These are phyloP conservation scores for Hysterium pulicare DNA, from an alignment of 2,329 filamentous ascomycete genomes.

Conservation along the genomic window DNA sequence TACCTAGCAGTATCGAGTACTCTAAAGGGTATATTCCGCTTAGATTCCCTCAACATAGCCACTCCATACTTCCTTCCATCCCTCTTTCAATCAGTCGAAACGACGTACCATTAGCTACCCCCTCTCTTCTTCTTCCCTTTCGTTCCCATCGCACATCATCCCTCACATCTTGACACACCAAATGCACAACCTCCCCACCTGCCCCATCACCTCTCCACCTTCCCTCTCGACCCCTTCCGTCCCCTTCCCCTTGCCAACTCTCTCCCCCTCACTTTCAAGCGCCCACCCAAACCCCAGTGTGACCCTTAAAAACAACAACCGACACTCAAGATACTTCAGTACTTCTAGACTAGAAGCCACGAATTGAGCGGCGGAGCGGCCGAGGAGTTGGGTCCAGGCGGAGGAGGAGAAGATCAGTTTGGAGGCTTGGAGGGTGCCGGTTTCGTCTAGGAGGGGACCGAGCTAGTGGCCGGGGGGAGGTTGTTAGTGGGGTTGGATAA, in stretches of 20 bases:
- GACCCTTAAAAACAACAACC: constrained; percentile 51
- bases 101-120: too few species aligned
- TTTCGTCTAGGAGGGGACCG: constrained; percentile 52
- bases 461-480: constrained; percentile 32
- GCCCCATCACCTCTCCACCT: too few species aligned
- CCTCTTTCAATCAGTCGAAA: too few species aligned
- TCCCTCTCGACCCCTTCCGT: constrained; percentile 7
- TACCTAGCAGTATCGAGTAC: too few species aligned
- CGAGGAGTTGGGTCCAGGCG: constrained; percentile 54
- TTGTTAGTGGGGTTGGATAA: background rate
- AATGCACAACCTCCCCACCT: constrained; percentile 25
- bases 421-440: constrained; percentile 48
- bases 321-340: constrained; percentile 50
- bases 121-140: too few species aligned
- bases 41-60: too few species aligned
- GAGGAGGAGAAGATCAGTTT: constrained; percentile 53
- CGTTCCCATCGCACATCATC: too few species aligned
- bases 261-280: constrained; percentile 17
- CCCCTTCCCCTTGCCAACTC: constrained; percentile 13
- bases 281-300: constrained; percentile 57
- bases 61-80: too few species aligned
- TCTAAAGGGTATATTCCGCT: too few species aligned
- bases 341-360: constrained; percentile 37
- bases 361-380: constrained; percentile 44
- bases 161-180: constrained; percentile 26